Evolutionary conservation across 2,329 filamentous ascomycete species (phyloP), one percentile per base, ranked within the genome.

Genomic region (Colletotrichum sp.): DNA sequence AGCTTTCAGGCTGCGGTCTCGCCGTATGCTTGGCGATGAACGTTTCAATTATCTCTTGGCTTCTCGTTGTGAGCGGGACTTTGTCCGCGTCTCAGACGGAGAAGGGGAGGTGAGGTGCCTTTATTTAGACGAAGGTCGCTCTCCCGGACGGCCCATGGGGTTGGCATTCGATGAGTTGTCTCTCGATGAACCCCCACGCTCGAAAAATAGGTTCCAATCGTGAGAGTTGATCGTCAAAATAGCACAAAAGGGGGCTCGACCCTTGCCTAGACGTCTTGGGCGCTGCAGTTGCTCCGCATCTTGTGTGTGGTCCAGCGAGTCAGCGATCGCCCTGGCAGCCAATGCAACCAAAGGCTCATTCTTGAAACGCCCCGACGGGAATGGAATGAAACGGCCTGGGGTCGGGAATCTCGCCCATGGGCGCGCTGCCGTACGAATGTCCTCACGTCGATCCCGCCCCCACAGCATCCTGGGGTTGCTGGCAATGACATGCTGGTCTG

Each of bases 41-140:
- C 73, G 73, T 75, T 75, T 75, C 73, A 73, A 73, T 63, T 59
- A 36, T 65, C 26, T 68, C 73, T 75, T 75, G 73, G 73, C 73
- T 21, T 52, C 5, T 18, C 28, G 7, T 16, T 72, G 24, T n/a
- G 36, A 18, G 61, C 73, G 73, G 73, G 57, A 57, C 14, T 34
- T 14, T 73, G 43, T 68, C 64, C 73, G 59, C 64, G 73, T 73
- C 73, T 75, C 64, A 30, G 12, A 30, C 21, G 26, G n/a, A 26
- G 24, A 12, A 24, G 24, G 12, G 16, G 16, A 57, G 32, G 24
- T 13, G n/a, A 39, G 12, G 32, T 52, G 65, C 32, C 71, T 72
- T 48, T 67, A 66, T 72, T 75, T 75, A 72, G 69, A 52, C 16
- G 26, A 32, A 36, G 57, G n/a, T 57, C 32, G 12, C 39, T 30